phyloP scores from a whole-genome alignment of 192 early-diverging fungal genomes.

The Gigaspora rosea region DNA sequence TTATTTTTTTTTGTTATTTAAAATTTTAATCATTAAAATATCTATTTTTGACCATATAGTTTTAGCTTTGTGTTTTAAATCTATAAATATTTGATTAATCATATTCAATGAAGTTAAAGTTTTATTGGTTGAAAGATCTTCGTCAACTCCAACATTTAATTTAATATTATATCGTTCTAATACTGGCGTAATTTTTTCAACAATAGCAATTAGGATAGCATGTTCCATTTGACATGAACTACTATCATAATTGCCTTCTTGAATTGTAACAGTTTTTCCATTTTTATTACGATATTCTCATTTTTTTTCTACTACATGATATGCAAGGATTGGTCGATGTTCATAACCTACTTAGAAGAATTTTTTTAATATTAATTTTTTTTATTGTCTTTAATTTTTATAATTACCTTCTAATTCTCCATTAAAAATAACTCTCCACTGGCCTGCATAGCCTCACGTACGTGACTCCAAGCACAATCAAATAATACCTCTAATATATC shows the following conservation, averaged over 20 bases:
- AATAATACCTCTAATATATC: neutral
- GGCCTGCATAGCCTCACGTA: no score
- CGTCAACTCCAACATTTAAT: constrained; percentile 12
- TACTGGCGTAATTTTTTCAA: constrained; percentile 1
- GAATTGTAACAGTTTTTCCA: neutral
- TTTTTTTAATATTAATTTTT: neutral
- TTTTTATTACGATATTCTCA: constrained; percentile 9
- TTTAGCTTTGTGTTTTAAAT: constrained; percentile 12
- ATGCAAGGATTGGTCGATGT: neutral
- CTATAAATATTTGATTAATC: constrained; percentile 11
- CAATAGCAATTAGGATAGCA: neutral
- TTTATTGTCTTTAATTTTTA: neutral
- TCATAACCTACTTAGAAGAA: neutral
- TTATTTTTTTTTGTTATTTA: neutral
- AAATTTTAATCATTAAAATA: neutral
- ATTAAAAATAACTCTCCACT: neutral
- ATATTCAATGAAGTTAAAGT: constrained; percentile 4
- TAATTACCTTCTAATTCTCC: neutral
- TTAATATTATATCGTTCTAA: constrained; percentile 4
- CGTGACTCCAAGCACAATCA: neutral
- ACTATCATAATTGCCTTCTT: constrained; percentile 21
- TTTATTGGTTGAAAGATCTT: constrained; percentile 10
- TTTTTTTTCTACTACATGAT: constrained; percentile 3
- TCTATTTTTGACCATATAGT: constrained; percentile 3
- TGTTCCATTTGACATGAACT: constrained; percentile 5